phyloP scores from a whole-genome alignment of 2,329 filamentous ascomycete genomes.

The Elsinoe necatrix region DNA sequence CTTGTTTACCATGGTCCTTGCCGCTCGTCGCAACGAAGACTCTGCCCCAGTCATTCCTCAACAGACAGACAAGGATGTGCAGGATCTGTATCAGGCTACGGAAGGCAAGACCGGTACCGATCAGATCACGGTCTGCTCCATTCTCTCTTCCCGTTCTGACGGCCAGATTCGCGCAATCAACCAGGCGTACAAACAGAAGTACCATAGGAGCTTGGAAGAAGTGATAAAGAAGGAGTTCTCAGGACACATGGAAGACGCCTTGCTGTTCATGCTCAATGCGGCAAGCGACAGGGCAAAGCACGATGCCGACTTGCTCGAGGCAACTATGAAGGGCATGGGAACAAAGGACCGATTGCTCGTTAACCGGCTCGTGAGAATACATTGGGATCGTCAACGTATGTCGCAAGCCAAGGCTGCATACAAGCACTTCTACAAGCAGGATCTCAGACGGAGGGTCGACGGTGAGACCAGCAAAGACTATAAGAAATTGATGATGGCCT shows the following conservation, averaged over 20 bases:
- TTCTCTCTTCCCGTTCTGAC: constrained; percentile 67
- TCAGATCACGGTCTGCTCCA: constrained; percentile 66
- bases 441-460: constrained; percentile 60
- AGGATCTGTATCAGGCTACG: constrained; percentile 67
- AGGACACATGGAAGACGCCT: constrained; percentile 82
- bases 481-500: constrained; percentile 62
- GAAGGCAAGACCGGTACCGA: constrained; percentile 66
- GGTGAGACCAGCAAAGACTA: constrained; percentile 84
- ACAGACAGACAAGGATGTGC: constrained; percentile 66
- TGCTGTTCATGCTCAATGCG: constrained; percentile 68
- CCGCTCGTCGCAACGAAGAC: constrained; percentile 69
- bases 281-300: constrained; percentile 75
- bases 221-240: constrained; percentile 77
- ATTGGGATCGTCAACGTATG: constrained; percentile 73
- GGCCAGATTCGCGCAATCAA: constrained; percentile 76
- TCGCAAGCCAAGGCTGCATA: constrained; percentile 73
- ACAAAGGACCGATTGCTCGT: constrained; percentile 79
- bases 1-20: constrained; percentile 75
- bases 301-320: constrained; percentile 74
- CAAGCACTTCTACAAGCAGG: constrained; percentile 58
- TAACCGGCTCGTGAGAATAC: constrained; percentile 65
- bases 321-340: constrained; percentile 75
- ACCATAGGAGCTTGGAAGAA: constrained; percentile 59
- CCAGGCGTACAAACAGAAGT: constrained; percentile 64
- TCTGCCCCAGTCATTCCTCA: constrained; percentile 62